Percentiles rank a stretch among this genome's conserved stretches.
These are phyloP conservation scores for Dendrobium officinale DNA, from an alignment of 106 monocot species.

Conservation along the genomic window DNA sequence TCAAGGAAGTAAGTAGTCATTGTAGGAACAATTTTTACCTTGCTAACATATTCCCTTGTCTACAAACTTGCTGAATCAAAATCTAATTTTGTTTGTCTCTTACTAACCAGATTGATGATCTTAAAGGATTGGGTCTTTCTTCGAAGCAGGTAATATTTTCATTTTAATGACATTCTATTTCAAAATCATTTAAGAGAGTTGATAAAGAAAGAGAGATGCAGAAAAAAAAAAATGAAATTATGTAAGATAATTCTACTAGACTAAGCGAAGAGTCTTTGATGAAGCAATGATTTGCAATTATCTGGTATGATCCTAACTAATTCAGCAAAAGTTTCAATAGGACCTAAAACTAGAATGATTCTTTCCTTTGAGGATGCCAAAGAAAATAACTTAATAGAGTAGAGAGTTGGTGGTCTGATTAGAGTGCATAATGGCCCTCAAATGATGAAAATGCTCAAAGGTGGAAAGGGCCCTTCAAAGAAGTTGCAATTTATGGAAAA, in stretches of 20 bases:
- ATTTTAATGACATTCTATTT: not conserved
- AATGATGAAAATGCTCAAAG: too few relatives aligned
- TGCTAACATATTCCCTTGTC: too few relatives aligned
- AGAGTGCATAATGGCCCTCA: not conserved
- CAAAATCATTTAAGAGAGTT: not conserved
- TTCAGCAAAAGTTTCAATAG: not conserved
- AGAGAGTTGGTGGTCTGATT: not conserved
- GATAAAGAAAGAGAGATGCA: too few relatives aligned
- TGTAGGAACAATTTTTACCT: too few relatives aligned
- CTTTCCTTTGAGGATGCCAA: not conserved
- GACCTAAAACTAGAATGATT: not conserved
- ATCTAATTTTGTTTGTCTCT: not conserved
- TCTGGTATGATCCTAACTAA: not conserved
- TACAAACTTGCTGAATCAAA: too few relatives aligned
- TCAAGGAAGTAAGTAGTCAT: slow-evolving; percentile 31
- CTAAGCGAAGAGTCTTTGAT: too few relatives aligned
- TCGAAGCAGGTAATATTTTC: slow-evolving; percentile 27
- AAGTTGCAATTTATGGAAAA: too few relatives aligned
- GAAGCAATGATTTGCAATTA: too few relatives aligned
- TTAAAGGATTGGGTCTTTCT: slow-evolving; percentile 24
- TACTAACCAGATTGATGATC: slow-evolving; percentile 29
- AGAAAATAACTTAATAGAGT: not conserved
- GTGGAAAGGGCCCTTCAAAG: too few relatives aligned
- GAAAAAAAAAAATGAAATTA: too few relatives aligned
- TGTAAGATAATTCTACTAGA: too few relatives aligned